Conservation (phyloP, 805 yeast genomes). For the Candida succiphila region DNA sequence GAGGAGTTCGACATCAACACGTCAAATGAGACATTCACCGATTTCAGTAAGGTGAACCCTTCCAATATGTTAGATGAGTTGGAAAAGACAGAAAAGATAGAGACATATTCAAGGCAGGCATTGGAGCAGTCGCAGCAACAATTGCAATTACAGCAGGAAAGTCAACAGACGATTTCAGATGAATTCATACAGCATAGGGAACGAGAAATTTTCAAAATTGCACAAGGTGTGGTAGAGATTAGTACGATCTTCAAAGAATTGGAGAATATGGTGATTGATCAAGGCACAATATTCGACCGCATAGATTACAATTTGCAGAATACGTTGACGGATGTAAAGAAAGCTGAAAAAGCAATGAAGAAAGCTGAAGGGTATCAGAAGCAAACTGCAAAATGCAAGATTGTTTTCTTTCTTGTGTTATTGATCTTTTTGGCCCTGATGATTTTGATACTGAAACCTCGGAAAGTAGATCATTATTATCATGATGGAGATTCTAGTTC, state of each 20-base stretch:
- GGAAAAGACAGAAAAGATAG: conserved; percentile 28
- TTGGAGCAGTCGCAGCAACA: conserved; percentile 28
- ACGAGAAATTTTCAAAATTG: conserved; percentile 79
- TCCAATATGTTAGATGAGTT: conserved; percentile 18
- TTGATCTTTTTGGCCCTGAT: conserved; percentile 65
- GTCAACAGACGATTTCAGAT: conserved; percentile 25
- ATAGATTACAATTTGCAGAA: conserved; percentile 86
- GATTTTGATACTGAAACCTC: conserved; percentile 60
- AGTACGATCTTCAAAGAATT: conserved; percentile 89
- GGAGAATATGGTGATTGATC: conserved; percentile 88
- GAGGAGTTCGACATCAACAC: conserved; percentile 32
- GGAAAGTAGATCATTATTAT: conserved; percentile 17
- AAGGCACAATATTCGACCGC: conserved; percentile 87
- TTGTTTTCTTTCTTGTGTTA: conserved; percentile 64
- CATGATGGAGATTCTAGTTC: conserved; percentile 9
- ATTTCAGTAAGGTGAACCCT: conserved; percentile 2
- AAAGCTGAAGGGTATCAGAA: conserved; percentile 78
- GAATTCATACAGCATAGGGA: conserved; percentile 62
- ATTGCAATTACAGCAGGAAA: conserved; percentile 23
- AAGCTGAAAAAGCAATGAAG: conserved; percentile 67
- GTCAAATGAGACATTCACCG: conserved; percentile 1
- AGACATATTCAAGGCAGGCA: conserved; percentile 43
- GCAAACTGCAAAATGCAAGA: conserved; percentile 82
- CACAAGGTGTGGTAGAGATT: conserved; percentile 90
- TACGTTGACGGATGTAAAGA: conserved; percentile 66